These are phyloP conservation scores for Candida glaebosa DNA, from an alignment of 805 yeast genomes.

Conservation along the genomic window DNA sequence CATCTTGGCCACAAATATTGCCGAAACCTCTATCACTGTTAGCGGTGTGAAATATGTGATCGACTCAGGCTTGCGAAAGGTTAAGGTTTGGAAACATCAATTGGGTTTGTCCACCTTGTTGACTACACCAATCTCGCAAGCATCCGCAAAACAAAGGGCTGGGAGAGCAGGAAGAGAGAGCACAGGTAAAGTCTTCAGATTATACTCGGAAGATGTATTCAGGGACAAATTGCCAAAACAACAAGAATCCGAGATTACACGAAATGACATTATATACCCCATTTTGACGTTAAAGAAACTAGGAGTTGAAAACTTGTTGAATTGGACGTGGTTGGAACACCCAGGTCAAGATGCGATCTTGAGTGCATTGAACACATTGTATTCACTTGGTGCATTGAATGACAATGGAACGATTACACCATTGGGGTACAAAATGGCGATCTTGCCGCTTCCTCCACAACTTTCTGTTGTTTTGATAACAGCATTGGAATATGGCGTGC, in stretches of 20 bases:
- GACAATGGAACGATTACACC: constrained; percentile 72
- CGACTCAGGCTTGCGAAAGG: constrained; percentile 90
- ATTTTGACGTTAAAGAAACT: constrained; percentile 78
- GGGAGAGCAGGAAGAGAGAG: constrained; percentile 99
- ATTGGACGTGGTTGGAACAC: constrained; percentile 91
- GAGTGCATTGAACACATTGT: constrained; percentile 74
- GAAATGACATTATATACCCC: constrained; percentile 84
- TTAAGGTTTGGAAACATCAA: constrained; percentile 92
- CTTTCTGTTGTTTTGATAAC: constrained; percentile 78
- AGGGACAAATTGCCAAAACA: constrained; percentile 56
- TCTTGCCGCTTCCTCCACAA: constrained; percentile 90
- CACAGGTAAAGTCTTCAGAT: constrained; percentile 78
- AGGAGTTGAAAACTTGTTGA: constrained; percentile 77
- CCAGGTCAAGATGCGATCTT: constrained; percentile 79
- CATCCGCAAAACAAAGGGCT: constrained; percentile 90
- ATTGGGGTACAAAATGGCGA: constrained; percentile 82
- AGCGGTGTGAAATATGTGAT: constrained; percentile 91
- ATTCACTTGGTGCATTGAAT: constrained; percentile 74
- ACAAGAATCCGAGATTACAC: constrained; percentile 89
- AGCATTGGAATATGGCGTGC: constrained; percentile 58
- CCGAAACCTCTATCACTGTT: constrained; percentile 96
- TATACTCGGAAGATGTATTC: constrained; percentile 75
- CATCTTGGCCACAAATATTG: constrained; percentile 90
- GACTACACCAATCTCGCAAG: constrained; percentile 89
- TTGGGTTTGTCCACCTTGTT: constrained; percentile 88